phyloP scores from a whole-genome alignment of 2,329 filamentous ascomycete genomes.

The Penicillium sp. region DNA sequence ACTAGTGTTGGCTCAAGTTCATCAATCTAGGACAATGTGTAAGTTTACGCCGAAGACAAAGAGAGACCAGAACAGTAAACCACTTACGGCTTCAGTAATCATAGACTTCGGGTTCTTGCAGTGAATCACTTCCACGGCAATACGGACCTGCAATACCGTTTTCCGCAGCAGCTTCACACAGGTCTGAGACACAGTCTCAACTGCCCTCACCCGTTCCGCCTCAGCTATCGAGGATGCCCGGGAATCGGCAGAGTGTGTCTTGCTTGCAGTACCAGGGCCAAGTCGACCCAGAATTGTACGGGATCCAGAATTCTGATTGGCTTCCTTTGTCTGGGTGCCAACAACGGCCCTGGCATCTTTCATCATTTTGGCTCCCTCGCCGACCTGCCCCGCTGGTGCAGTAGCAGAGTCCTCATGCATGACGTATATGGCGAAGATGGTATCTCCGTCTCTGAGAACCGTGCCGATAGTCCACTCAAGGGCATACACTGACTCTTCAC shows the following conservation, averaged over 20 bases:
- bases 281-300: slow-evolving; percentile 34
- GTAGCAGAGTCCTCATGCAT: slow-evolving; percentile 71
- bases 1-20: slow-evolving; percentile 86
- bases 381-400: slow-evolving; percentile 50
- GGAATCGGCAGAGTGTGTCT: slow-evolving; percentile 46
- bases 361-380: slow-evolving; percentile 70
- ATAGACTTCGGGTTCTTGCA: slow-evolving; percentile 97
- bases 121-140: slow-evolving; percentile 93
- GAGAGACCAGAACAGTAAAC: not conserved
- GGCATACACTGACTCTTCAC: slow-evolving; percentile 89
- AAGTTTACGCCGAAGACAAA: not conserved
- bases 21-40: slow-evolving; percentile 62
- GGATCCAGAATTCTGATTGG: slow-evolving; percentile 38
- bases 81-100: slow-evolving; percentile 78
- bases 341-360: slow-evolving; percentile 71
- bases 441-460: slow-evolving; percentile 89
- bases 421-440: slow-evolving; percentile 86
- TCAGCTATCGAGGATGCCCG: slow-evolving; percentile 61
- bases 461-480: slow-evolving; percentile 97
- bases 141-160: slow-evolving; percentile 85
- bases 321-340: slow-evolving; percentile 56
- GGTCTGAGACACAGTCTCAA: slow-evolving; percentile 78
- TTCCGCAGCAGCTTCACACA: slow-evolving; percentile 84
- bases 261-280: slow-evolving; percentile 39
- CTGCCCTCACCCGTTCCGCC: slow-evolving; percentile 72